A percentile compares a stretch with the other conserved stretches of the same genome.
These are phyloP conservation scores for Claviceps sp. DNA, from an alignment of 2,329 filamentous ascomycete species.

Conservation along the genomic window DNA sequence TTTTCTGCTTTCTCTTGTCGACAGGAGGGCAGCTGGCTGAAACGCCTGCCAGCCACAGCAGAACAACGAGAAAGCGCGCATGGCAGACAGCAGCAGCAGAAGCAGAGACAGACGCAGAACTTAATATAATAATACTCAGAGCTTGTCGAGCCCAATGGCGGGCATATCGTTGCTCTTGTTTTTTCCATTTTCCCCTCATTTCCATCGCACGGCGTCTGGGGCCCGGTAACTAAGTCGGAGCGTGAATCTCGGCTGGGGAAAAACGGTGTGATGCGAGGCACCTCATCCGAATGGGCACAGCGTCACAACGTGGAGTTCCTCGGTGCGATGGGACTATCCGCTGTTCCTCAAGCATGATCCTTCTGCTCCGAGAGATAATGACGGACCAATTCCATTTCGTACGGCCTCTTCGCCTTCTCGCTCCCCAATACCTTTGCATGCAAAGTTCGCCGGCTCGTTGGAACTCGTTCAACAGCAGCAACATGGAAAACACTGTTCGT, in stretches of 20 bases:
- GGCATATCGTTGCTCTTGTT: background rate
- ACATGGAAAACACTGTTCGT: background rate
- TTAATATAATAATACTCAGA: too few relatives aligned
- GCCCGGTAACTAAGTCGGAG: background rate
- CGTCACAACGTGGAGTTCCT: background rate
- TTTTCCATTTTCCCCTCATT: background rate
- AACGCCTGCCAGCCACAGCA: slow-evolving; percentile 4
- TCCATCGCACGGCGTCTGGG: background rate
- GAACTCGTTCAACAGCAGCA: background rate
- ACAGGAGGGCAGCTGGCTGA: slow-evolving; percentile 8
- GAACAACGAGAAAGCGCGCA: background rate
- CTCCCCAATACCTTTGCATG: background rate
- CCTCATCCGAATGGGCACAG: background rate
- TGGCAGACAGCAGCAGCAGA: background rate
- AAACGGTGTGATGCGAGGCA: background rate
- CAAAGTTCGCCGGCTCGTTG: background rate
- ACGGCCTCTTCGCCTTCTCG: background rate
- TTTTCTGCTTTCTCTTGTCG: slow-evolving; percentile 1
- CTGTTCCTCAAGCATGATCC: background rate
- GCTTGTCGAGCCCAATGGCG: background rate
- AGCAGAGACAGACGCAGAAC: background rate
- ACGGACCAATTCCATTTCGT: background rate
- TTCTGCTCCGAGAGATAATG: background rate
- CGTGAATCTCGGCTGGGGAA: background rate
- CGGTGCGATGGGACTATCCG: background rate